Base-by-base conservation (phyloP, 2,329 filamentous ascomycete genomes). In the Trichophyton verrucosum region DNA sequence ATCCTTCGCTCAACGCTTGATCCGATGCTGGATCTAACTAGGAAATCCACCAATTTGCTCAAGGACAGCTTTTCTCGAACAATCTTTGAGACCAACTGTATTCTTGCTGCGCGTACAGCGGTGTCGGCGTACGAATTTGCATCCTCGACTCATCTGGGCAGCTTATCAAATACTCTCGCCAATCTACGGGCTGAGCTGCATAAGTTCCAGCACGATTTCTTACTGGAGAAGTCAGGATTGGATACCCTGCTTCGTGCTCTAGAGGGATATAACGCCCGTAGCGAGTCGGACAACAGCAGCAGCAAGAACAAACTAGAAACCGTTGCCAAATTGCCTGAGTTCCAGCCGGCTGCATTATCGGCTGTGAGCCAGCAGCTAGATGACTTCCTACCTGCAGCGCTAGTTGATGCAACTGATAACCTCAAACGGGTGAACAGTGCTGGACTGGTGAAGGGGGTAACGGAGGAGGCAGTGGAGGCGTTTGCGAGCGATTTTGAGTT, bases 391-490 rank as follows among this genome's bases (percentile, higher is more conserved):
- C 91, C 94, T 0, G 95, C 90, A 1, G 94, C 92, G 2, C 80
- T 96, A 33, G 92, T 96, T 79, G 94, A 99, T 71, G 91, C 91
- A 2, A 85, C 89, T 67, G 88, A 94, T 58, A 89, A 90, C 63
- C 74, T 97, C 27, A 86, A 86, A 65, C 78, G 83, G 47, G 75
- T 99, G 1, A 85, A 87, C 64, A 88, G 89, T 68, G 82, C 87
- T 0, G 80, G 79, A 9, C 76, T 95, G 61, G 86, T 87, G 13
- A 83, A 89, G 56, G 80, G 85, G 55, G 82, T 96, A 57, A 94
- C 89, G 0, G 89, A 95, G 67, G 83, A 88, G 65, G 92, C 91
- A 0, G 88, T 91, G 0, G 86, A 89, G 66, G 81, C 78, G 59
- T 99, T 99, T 74, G 95, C 91, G 66, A 80, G 82, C 36, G 88